A percentile compares a stretch with the other conserved stretches of the same genome.
These are phyloP conservation scores for Candida berthetii DNA, from an alignment of 805 yeast species.

Conservation along the genomic window DNA sequence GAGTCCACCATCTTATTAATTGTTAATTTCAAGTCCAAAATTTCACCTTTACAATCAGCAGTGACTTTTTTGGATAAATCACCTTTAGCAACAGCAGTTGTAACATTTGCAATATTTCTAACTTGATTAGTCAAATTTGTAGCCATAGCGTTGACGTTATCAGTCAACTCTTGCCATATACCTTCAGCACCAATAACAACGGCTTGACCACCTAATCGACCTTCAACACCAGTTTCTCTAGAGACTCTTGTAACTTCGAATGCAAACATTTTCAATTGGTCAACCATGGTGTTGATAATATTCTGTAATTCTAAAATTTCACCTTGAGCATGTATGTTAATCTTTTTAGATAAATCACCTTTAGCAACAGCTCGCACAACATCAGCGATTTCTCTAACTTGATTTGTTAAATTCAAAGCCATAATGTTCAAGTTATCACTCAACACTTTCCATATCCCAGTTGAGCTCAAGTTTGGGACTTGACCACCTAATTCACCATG, in stretches of 20 bases:
- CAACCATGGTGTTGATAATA: slow-evolving; percentile 87
- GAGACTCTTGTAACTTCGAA: slow-evolving; percentile 87
- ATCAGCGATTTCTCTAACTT: slow-evolving; percentile 83
- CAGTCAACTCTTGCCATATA: slow-evolving; percentile 84
- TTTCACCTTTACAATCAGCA: slow-evolving; percentile 89
- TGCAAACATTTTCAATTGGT: slow-evolving; percentile 79
- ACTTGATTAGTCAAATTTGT: slow-evolving; percentile 81
- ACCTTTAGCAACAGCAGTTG: slow-evolving; percentile 85
- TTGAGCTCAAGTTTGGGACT: slow-evolving; percentile 78
- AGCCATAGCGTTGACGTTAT: slow-evolving; percentile 90
- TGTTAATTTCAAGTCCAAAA: slow-evolving; percentile 76
- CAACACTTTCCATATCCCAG: slow-evolving; percentile 82
- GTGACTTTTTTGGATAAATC: slow-evolving; percentile 80
- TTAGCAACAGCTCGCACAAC: slow-evolving; percentile 91
- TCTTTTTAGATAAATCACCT: slow-evolving; percentile 79
- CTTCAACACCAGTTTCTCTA: slow-evolving; percentile 85
- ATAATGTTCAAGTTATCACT: slow-evolving; percentile 82
- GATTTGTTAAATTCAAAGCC: slow-evolving; percentile 84
- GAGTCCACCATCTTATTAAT: slow-evolving; percentile 93
- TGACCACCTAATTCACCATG: slow-evolving; percentile 89
- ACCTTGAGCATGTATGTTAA: slow-evolving; percentile 87
- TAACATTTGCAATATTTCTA: slow-evolving; percentile 82
- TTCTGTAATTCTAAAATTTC: slow-evolving; percentile 79
- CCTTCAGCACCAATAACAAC: slow-evolving; percentile 79
- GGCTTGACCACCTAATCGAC: slow-evolving; percentile 85